Evolutionary conservation across 495 filamentous ascomycete genomes (phyloP).

Genomic region (Cenococcum geophilum): DNA sequence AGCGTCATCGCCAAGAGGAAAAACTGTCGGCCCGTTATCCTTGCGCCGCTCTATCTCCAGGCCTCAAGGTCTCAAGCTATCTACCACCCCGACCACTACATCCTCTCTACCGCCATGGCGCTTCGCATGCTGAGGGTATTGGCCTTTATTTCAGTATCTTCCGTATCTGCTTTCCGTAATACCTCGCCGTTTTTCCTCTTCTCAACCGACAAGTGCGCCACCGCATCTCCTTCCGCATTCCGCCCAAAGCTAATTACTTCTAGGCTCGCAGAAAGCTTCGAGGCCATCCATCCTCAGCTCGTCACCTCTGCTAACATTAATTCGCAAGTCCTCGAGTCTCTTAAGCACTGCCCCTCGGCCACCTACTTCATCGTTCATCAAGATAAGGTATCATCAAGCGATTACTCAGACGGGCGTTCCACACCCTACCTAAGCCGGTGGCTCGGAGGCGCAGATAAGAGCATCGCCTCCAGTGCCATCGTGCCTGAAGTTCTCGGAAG

Average conservation of each 20-base stretch:
- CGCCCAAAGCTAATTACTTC: slow-evolving; percentile 31
- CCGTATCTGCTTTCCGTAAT: slow-evolving; percentile 67
- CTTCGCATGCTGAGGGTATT: slow-evolving; percentile 46
- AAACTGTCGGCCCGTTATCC: slow-evolving; percentile 1
- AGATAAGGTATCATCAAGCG: slow-evolving; percentile 64
- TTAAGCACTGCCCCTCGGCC: slow-evolving; percentile 64
- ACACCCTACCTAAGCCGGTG: slow-evolving; percentile 55
- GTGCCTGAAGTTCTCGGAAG: slow-evolving; percentile 34
- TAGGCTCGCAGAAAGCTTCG: slow-evolving; percentile 8
- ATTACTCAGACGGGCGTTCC: slow-evolving; percentile 51
- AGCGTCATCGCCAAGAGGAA: no score
- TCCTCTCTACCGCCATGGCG: slow-evolving; percentile 14
- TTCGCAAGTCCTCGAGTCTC: slow-evolving; percentile 37
- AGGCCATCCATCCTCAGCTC: slow-evolving; percentile 4
- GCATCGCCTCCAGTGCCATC: slow-evolving; percentile 12
- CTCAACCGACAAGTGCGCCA: slow-evolving; percentile 64
- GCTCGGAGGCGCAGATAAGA: slow-evolving; percentile 30
- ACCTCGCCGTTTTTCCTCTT: slow-evolving; percentile 83
- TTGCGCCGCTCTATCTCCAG: background rate
- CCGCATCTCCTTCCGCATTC: slow-evolving; percentile 7
- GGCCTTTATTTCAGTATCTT: slow-evolving; percentile 51
- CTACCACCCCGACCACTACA: slow-evolving; percentile 4
- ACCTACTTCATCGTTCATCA: slow-evolving; percentile 78
- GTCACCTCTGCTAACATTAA: slow-evolving; percentile 16
- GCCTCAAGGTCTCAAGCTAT: background rate